Evolutionary conservation across 1,139 yeast species (phyloP), one percentile per base, ranked within the genome.

Genomic region (Yamadazyma triangularis): DNA sequence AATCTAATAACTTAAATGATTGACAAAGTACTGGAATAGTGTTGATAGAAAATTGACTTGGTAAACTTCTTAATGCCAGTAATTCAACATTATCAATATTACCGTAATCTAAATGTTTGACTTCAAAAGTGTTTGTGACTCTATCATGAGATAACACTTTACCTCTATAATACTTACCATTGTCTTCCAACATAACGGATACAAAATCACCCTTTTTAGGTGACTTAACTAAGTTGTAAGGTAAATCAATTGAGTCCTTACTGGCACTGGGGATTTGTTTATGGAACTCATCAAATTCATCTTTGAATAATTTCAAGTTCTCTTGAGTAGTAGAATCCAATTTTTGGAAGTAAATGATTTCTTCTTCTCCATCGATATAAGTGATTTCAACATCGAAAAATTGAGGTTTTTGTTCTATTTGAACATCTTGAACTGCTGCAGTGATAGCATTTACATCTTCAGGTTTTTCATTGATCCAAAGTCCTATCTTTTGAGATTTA

Each of bases 101-200:
- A 29, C 91, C 91, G 41, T 75, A 77, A 51, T 83, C 93, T 36
- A 81, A 54, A 41, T 79, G 80, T 44, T 70, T 69, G 14, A 82
- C 79, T 29, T 71, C 70, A 43, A 59, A 76, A 37, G 60, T 60
- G 34, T 58, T 58, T 19, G 69, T 48, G 7, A 68, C 44, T 41
- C 70, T 70, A 42, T 81, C 85, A 38, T 64, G 64, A 11, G 64
- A 56, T 11, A 70, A 35, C 26, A 83, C 74, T 39, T 59, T 67
- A 12, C 80, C 89, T 50, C 89, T 74, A 56, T 74, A 77, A 51
- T 54, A 80, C 46, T 71, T 73, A 23, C 73, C 71, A 44, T 73
- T 73, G 27, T 70, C 76, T 7, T 70, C 59, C 37, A 68, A 69
- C 41, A 68, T 70, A 28, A 80, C 82, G 12, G 79, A 70, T 9